These are phyloP conservation scores for slime mould (Dictyostelium discoideum) DNA, from an alignment of 78 protist species.

Conservation along the genomic window dicty_2.7 NC_007090.3:579501-580000, in stretches of 20 bases:
- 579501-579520: constrained; percentile 36
- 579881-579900: neutral
- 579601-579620: constrained; percentile 32
- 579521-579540: constrained; percentile 63
- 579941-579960: no score
- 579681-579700: neutral
- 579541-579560: constrained; percentile 65
- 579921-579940: neutral
- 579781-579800: neutral
- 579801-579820: neutral
- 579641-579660: constrained; percentile 50
- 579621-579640: constrained; percentile 46
- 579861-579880: neutral
- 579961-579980: no score
- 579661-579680: neutral
- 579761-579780: neutral
- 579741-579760: neutral
- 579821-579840: neutral
- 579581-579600: constrained; percentile 29
- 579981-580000: no score
- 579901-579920: neutral
- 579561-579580: constrained; percentile 7
- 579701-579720: neutral
- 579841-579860: neutral
- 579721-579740: neutral